Conservation (phyloP, 179 eudicot species). For the Corrigiola litoralis region DNA sequence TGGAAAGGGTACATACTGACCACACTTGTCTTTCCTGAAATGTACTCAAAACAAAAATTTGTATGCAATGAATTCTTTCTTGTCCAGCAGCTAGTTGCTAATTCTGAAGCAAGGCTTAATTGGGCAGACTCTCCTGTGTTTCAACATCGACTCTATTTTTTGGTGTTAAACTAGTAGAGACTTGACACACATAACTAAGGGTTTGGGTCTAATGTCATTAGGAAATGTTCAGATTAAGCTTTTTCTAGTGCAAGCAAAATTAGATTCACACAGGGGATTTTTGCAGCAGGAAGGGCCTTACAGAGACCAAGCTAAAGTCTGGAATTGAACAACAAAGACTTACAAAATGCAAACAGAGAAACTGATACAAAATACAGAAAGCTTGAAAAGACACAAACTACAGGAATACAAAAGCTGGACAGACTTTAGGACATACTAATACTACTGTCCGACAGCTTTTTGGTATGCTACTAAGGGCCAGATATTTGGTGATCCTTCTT, state of each 20-base stretch:
- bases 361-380: neutral
- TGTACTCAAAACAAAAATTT: conserved; percentile 8
- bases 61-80: neutral
- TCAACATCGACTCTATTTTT: no score
- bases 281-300: neutral
- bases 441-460: neutral
- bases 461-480: neutral
- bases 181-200: no score
- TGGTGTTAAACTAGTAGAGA: no score
- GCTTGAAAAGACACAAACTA: neutral
- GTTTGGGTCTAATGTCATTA: no score
- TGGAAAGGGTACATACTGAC: conserved; percentile 3
- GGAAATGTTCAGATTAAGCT: no score
- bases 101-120: neutral
- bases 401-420: conserved; percentile 11
- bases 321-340: conserved; percentile 3
- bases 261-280: neutral
- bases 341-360: conserved; percentile 11
- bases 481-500: conserved; percentile 16
- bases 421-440: conserved; percentile 7
- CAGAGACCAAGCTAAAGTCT: neutral
- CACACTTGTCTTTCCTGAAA: neutral
- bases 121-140: neutral
- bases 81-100: neutral
- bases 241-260: neutral